Base-by-base conservation (phyloP, 2,329 filamentous ascomycete species). In the Colletotrichum coccodes region DNA sequence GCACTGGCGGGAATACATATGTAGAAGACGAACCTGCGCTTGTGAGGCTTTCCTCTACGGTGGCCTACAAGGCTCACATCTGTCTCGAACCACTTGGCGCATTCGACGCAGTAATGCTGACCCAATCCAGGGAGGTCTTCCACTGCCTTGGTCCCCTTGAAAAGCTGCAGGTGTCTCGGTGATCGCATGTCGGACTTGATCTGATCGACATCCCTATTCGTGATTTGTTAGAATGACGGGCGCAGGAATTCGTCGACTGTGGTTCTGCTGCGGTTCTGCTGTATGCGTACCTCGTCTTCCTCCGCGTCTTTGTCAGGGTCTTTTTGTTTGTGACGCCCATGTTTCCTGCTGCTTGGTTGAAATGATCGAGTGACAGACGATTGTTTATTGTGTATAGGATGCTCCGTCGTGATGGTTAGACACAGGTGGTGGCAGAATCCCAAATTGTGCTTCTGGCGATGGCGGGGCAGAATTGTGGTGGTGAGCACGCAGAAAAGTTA, bases 41-140 rank as follows among this genome's bases (percentile, higher is more conserved):
- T 98, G 82, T 99, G 96, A 72, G 93, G 94, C 83, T 98, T 99
- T 74, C 94, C 94, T 79, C 92, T 94, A 65, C 86, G 86, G 81
- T 99, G 96, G 32, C 89, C 86, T 40, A 87, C 85, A 66, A 97
- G 84, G 74, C 93, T 97, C 74, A 87, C 80, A 73, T 96, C 92
- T 57, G 90, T 92, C 79, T 98, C 95, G 79, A 97, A 98, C 92
- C 94, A 98, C 83, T 97, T 98, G 71, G 96, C 92, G 80, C 96
- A 99, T 81, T 97, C 93, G 18, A 92, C 86, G 80, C 96, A 99
- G 81, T 98, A 98, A 79, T 91, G 91, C 74, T 90, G 87, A 30
- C 96, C 96, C 56, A 98, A 85, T 0, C 91, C 95, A 3, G 96
- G 96, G 40, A 98, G 86, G 76, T 98, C 96, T 78, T 98, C 95